Base-by-base conservation (phyloP, 2,329 filamentous ascomycete species). In the Ophiocordyceps robertsii region DNA sequence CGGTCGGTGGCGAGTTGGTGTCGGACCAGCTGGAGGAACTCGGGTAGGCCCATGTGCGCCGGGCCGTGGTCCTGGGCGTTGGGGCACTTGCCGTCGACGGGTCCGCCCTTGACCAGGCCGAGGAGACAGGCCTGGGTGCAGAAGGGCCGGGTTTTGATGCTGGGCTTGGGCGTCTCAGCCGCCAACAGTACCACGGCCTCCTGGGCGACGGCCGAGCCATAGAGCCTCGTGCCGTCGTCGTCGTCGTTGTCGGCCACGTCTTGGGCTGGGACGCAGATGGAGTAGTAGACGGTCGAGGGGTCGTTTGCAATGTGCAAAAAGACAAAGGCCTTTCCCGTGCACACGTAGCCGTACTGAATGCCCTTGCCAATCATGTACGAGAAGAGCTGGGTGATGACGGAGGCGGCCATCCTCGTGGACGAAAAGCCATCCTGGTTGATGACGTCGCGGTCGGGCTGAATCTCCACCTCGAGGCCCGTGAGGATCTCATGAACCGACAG, bases 301-400 rank as follows among this genome's bases (percentile, higher is more conserved):
- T 63, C 48, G 37, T 51, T 42, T 2, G 55, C 51, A 36, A 63
- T 63, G 37, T 57, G 41, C 1, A 65, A 55, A 44, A 61, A 64
- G 43, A 64, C 43, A 24, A 57, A 59, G 5, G 49, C 48, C 50
- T 62, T 40, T 29, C 58, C 56, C 3, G 56, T 63, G 38, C 48
- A 59, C 5, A 65, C 42, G 40, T 65, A 65, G 5, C 61, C 56
- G 67, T 19, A 19, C 19, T 19, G 19, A 19, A 19, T 19, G 19
- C 19, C 19, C 19, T 19, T 19, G 19, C 19, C 19, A 19, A 19
- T 19, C 19, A 19, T 19, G 19, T 19, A 19, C 19, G 19, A 19
- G 61, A 56, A 67, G 6, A 66, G 54, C 46, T 65, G 55, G 3
- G 57, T 64, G 6, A 67, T 44, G 24, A 63, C 57, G 17, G 61